These are phyloP conservation scores for Penicillium hesseltinei DNA, from an alignment of 2,329 filamentous ascomycete genomes.

Conservation along the genomic window DNA sequence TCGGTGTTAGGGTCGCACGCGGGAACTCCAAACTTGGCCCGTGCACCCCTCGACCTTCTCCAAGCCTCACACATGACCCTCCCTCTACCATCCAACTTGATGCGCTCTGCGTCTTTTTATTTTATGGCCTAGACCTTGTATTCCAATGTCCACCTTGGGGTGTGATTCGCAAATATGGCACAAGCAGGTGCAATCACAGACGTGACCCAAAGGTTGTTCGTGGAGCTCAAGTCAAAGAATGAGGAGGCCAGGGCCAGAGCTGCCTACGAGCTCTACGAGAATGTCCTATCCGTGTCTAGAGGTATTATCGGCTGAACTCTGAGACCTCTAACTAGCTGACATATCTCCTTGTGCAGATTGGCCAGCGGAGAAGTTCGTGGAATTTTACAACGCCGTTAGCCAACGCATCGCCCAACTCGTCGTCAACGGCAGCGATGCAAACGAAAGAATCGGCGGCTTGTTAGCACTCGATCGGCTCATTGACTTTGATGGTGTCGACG, in stretches of 20 bases:
- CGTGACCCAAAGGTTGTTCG: slow-evolving; percentile 55
- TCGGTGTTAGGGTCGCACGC: not conserved
- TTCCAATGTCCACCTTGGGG: slow-evolving; percentile 42
- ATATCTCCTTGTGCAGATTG: slow-evolving; percentile 58
- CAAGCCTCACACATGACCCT: slow-evolving; percentile 31
- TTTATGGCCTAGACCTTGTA: slow-evolving; percentile 31
- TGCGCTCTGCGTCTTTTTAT: slow-evolving; percentile 21
- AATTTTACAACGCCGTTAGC: slow-evolving; percentile 67
- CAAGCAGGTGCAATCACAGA: slow-evolving; percentile 48
- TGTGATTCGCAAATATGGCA: slow-evolving; percentile 45
- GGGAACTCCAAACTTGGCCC: slow-evolving; percentile 21
- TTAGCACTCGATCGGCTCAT: slow-evolving; percentile 89
- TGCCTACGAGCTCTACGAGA: slow-evolving; percentile 49
- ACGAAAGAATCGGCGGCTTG: slow-evolving; percentile 87
- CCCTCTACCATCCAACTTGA: slow-evolving; percentile 21
- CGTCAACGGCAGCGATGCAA: slow-evolving; percentile 78
- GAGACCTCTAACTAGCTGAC: slow-evolving; percentile 12
- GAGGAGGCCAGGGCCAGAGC: slow-evolving; percentile 50
- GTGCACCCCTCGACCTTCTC: slow-evolving; percentile 24
- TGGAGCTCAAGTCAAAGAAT: slow-evolving; percentile 58
- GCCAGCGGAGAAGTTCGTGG: slow-evolving; percentile 72
- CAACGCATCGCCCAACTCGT: slow-evolving; percentile 69
- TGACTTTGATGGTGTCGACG: slow-evolving; percentile 94
- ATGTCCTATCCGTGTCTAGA: slow-evolving; percentile 47
- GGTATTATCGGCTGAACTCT: slow-evolving; percentile 31